A percentile compares a stretch with the other conserved stretches of the same genome.
These are phyloP conservation scores for Paecilomyces sp. DNA, from an alignment of 2,329 filamentous ascomycete genomes.

Conservation along the genomic window DNA sequence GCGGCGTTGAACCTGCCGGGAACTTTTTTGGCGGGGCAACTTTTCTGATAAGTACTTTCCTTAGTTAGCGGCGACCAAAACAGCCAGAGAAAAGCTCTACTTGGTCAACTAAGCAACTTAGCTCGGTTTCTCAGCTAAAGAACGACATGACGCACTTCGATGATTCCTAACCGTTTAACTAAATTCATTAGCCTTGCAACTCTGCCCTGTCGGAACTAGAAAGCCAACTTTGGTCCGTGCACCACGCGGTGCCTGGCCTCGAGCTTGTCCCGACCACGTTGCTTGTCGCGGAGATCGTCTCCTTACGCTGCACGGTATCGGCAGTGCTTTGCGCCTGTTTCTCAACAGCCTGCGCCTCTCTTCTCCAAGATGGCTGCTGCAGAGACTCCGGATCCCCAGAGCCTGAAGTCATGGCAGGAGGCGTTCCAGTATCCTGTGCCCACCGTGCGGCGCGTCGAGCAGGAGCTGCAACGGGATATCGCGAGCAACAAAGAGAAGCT, in stretches of 20 bases:
- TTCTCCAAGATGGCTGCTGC: conserved; percentile 41
- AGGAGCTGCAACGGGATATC: conserved; percentile 56
- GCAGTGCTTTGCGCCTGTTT: background rate
- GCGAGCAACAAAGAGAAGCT: conserved; percentile 60
- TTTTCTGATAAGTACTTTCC: background rate
- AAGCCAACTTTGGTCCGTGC: background rate
- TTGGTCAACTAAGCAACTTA: background rate
- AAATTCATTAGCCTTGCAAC: background rate
- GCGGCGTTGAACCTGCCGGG: background rate
- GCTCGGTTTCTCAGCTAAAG: background rate
- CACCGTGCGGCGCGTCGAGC: conserved; percentile 55
- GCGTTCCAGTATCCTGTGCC: conserved; percentile 61
- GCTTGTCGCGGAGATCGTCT: background rate
- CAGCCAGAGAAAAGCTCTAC: background rate
- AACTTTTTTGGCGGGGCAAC: background rate
- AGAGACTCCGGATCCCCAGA: conserved; percentile 48
- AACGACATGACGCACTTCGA: background rate
- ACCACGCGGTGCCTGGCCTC: background rate
- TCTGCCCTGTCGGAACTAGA: background rate
- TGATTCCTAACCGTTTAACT: background rate
- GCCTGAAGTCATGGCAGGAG: conserved; percentile 57
- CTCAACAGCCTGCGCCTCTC: background rate
- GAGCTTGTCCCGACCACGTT: background rate
- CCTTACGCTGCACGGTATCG: background rate
- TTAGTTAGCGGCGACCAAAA: background rate